Conservation (phyloP, 176 grass and related monocot species). For the Paspalum notatum region DNA sequence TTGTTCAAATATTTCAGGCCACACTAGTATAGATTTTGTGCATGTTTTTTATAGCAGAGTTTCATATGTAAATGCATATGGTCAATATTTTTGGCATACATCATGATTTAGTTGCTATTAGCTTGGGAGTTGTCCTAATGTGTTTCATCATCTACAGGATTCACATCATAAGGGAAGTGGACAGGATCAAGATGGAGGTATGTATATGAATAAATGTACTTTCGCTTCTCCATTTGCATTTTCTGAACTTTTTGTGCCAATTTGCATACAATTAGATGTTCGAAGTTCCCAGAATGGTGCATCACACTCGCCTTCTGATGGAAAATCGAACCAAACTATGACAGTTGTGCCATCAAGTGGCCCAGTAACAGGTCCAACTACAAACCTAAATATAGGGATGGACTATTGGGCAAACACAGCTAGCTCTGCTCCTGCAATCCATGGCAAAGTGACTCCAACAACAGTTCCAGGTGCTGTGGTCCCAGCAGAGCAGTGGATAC, state of each 20-base stretch:
- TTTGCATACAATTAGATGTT: constrained; percentile 47
- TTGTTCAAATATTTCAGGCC: not conserved
- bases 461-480: constrained; percentile 49
- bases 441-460: constrained; percentile 53
- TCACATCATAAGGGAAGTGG: constrained; percentile 72
- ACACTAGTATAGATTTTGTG: not conserved
- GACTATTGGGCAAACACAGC: constrained; percentile 70
- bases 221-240: constrained; percentile 17
- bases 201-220: constrained; percentile 27
- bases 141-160: constrained; percentile 45
- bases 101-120: constrained; percentile 20
- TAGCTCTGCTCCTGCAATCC: constrained; percentile 52
- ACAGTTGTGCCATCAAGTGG: constrained; percentile 58
- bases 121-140: constrained; percentile 23
- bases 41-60: constrained; percentile 1
- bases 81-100: constrained; percentile 14
- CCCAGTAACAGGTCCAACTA: constrained; percentile 59
- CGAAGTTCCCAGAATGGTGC: constrained; percentile 71
- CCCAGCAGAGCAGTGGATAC: constrained; percentile 80
- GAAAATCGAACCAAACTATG: constrained; percentile 60
- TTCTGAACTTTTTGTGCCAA: constrained; percentile 34
- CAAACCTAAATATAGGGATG: constrained; percentile 94
- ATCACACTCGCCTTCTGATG: constrained; percentile 48
- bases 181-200: constrained; percentile 78
- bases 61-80: constrained; percentile 1